phyloP scores from a whole-genome alignment of 371 early-diverging fungal genomes.

The Mucor circinelloides region DNA sequence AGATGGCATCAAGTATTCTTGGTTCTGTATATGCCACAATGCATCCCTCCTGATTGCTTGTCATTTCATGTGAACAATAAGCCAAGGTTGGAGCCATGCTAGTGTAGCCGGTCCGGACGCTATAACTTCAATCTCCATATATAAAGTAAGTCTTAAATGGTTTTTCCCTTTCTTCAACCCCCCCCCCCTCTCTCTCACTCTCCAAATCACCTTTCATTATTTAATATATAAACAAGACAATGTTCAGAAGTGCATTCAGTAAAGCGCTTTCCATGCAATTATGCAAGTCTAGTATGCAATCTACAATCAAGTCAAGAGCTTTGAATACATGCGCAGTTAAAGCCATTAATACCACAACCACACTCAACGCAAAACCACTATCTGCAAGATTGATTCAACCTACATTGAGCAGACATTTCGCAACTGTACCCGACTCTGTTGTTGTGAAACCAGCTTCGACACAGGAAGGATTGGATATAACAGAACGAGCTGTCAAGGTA shows the following conservation, averaged over 20 bases:
- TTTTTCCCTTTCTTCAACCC: background rate
- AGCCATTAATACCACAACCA: background rate
- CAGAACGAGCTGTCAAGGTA: constrained; percentile 49
- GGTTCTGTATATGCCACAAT: no score
- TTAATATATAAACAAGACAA: background rate
- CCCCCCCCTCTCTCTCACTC: background rate
- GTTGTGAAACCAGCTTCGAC: constrained; percentile 28
- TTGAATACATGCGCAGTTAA: background rate
- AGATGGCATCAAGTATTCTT: no score
- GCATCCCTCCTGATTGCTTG: no score
- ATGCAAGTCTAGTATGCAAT: background rate
- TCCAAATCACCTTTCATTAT: background rate
- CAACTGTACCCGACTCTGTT: constrained; percentile 11
- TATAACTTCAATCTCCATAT: background rate
- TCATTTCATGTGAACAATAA: no score
- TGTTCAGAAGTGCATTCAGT: constrained; percentile 13
- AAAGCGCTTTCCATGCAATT: constrained; percentile 1
- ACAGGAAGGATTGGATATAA: constrained; percentile 40
- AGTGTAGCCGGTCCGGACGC: background rate
- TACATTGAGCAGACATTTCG: background rate
- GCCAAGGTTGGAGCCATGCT: no score
- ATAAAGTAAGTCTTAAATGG: background rate
- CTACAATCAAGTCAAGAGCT: background rate
- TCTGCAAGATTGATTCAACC: background rate
- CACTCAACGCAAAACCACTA: background rate